Evolutionary conservation across 352 stramenopile species (phyloP).

Genomic region (Phytophthora nicotianae): DNA sequence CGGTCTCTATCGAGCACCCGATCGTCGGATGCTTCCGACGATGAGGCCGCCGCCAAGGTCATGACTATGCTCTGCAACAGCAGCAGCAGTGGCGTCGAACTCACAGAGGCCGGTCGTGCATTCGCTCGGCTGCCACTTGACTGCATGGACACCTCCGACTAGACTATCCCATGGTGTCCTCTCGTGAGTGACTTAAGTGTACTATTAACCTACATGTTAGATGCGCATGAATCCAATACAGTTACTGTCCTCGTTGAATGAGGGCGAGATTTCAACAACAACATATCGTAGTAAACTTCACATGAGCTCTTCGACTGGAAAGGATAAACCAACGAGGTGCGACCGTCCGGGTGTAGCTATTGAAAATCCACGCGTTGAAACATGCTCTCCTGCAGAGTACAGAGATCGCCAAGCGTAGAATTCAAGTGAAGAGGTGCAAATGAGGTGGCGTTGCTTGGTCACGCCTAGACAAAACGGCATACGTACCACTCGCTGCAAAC

Average conservation of each 20-base stretch:
- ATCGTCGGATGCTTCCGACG: slow-evolving; percentile 17
- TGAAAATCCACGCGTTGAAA: background rate
- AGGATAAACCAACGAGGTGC: too few relatives aligned
- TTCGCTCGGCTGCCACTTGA: slow-evolving; percentile 48
- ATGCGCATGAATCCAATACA: slow-evolving; percentile 27
- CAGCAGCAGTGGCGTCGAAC: slow-evolving; percentile 4
- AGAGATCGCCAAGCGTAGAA: background rate
- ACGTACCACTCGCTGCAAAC: slow-evolving; percentile 26
- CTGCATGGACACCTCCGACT: slow-evolving; percentile 35
- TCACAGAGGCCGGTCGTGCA: slow-evolving; percentile 47
- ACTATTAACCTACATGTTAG: slow-evolving; percentile 31
- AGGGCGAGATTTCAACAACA: slow-evolving; percentile 3
- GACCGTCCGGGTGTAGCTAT: too few relatives aligned
- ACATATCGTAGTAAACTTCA: too few relatives aligned
- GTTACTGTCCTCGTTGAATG: background rate
- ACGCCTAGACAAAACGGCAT: slow-evolving; percentile 12
- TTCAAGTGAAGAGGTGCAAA: slow-evolving; percentile 25
- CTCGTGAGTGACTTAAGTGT: slow-evolving; percentile 24
- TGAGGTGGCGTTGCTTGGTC: slow-evolving; percentile 29
- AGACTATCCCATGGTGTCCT: slow-evolving; percentile 6
- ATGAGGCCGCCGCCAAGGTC: slow-evolving; percentile 33
- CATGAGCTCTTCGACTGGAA: background rate
- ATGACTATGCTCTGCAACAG: slow-evolving; percentile 32
- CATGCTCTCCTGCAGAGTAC: slow-evolving; percentile 1
- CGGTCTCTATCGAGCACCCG: slow-evolving; percentile 18